Percentiles rank a stretch among this genome's conserved stretches.
Evolutionary conservation across 2,329 filamentous ascomycete species (phyloP).

Genomic region (Cyanodermella asteris): DNA sequence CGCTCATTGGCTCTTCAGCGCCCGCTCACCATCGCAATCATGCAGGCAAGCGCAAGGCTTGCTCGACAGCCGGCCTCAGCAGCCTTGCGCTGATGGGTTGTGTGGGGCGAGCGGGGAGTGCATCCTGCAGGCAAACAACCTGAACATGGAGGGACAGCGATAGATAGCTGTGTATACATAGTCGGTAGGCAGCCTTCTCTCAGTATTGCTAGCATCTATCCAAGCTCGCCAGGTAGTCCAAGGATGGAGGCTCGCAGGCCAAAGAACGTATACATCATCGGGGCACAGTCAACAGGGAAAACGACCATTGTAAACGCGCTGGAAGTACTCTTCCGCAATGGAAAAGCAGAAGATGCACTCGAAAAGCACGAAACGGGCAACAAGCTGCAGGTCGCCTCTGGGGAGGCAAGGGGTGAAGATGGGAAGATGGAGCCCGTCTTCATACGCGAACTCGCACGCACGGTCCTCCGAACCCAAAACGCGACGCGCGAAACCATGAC

Average conservation of each 20-base stretch:
- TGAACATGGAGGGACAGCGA: too few relatives aligned
- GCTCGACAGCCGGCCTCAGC: too few relatives aligned
- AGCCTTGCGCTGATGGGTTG: too few relatives aligned
- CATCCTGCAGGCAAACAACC: too few relatives aligned
- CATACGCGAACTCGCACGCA: conserved; percentile 4
- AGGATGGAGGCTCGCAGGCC: conserved; percentile 1
- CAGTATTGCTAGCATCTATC: conserved; percentile 15
- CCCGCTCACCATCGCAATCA: too few relatives aligned
- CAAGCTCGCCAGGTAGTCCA: conserved; percentile 10
- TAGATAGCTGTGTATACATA: too few relatives aligned
- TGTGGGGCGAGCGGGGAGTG: too few relatives aligned
- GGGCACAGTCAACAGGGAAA: conserved; percentile 25
- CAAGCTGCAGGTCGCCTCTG: too few relatives aligned
- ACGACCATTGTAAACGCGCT: conserved; percentile 21
- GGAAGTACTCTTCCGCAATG: conserved; percentile 9
- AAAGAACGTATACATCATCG: conserved; percentile 20
- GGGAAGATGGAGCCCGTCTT: neutral
- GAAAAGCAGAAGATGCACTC: conserved; percentile 10
- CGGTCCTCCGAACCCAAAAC: conserved; percentile 1
- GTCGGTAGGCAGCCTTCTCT: conserved; percentile 15
- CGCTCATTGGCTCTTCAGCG: too few relatives aligned
- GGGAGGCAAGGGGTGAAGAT: conserved; percentile 7
- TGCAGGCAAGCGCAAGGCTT: too few relatives aligned
- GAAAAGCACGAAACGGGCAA: conserved; percentile 20
- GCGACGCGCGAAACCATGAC: conserved; percentile 3